A percentile compares a stretch with the other conserved stretches of the same genome.
phyloP scores from a whole-genome alignment of 306 rosid genomes.

The Trichosanthes truncata region DNA sequence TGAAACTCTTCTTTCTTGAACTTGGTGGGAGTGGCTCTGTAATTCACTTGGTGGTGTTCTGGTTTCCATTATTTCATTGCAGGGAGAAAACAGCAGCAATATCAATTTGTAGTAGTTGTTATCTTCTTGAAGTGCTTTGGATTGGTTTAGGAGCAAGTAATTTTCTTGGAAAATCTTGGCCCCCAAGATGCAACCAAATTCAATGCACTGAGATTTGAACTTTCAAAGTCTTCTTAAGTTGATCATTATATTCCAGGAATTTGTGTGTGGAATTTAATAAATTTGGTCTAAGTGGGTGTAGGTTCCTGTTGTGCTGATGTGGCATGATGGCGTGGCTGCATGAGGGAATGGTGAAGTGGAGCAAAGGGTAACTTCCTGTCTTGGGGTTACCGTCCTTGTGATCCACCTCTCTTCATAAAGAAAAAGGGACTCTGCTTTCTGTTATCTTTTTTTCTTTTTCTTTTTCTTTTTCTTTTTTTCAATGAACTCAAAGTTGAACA shows the following conservation, averaged over 20 bases:
- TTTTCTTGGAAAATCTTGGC: neutral
- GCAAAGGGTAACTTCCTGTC: neutral
- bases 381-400: neutral
- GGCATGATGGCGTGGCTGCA: slow-evolving; percentile 5
- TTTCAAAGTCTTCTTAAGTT: neutral
- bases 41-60: neutral
- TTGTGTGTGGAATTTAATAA: neutral
- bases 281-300: neutral
- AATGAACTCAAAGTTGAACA: neutral
- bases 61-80: neutral
- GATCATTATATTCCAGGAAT: neutral
- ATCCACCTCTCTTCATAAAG: neutral
- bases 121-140: neutral
- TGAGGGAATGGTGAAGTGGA: neutral
- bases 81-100: neutral
- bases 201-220: neutral
- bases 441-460: neutral
- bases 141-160: neutral
- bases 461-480: neutral
- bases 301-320: neutral
- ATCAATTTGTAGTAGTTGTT: neutral
- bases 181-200: neutral
- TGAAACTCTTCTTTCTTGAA: slow-evolving; percentile 25
- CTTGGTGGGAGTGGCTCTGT: slow-evolving; percentile 9
- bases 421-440: neutral